Conservation (phyloP, 768 basidiomycete genomes). For the Jaapia argillacea region DNA sequence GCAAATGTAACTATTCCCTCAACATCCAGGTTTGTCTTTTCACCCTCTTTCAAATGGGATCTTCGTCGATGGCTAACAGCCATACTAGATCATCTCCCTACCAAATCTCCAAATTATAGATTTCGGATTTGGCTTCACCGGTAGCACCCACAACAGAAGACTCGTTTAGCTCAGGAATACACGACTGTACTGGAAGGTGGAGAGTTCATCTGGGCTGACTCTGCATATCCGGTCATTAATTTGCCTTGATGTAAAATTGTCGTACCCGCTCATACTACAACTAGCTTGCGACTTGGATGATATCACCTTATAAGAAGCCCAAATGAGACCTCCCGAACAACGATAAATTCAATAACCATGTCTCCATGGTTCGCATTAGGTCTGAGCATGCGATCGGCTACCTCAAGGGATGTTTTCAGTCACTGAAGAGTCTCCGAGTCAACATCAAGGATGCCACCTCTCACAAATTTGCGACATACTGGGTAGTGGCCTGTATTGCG, state of each 20-base stretch:
- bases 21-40: conserved; percentile 12
- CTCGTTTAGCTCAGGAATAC: conserved; percentile 12
- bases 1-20: conserved; percentile 28
- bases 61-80: not conserved
- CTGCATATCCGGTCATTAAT: conserved; percentile 26
- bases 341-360: conserved; percentile 24
- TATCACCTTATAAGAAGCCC: conserved; percentile 20
- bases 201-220: conserved; percentile 30
- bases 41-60: not conserved
- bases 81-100: conserved; percentile 12
- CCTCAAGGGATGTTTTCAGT: conserved; percentile 30
- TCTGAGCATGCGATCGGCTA: conserved; percentile 31
- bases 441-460: conserved; percentile 12
- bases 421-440: conserved; percentile 20
- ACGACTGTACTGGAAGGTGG: conserved; percentile 12
- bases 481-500: conserved; percentile 21
- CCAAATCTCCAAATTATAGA: conserved; percentile 28
- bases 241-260: not conserved
- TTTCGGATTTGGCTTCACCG: conserved; percentile 18
- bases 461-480: conserved; percentile 21
- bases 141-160: conserved; percentile 23
- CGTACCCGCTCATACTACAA: not conserved
- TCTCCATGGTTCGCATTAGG: conserved; percentile 23
- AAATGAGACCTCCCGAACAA: conserved; percentile 19
- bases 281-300: conserved; percentile 15